A percentile compares a stretch with the other conserved stretches of the same genome.
Evolutionary conservation across 345 rosid genomes (phyloP).

Genomic region (Rhodamnia rubescens): DNA sequence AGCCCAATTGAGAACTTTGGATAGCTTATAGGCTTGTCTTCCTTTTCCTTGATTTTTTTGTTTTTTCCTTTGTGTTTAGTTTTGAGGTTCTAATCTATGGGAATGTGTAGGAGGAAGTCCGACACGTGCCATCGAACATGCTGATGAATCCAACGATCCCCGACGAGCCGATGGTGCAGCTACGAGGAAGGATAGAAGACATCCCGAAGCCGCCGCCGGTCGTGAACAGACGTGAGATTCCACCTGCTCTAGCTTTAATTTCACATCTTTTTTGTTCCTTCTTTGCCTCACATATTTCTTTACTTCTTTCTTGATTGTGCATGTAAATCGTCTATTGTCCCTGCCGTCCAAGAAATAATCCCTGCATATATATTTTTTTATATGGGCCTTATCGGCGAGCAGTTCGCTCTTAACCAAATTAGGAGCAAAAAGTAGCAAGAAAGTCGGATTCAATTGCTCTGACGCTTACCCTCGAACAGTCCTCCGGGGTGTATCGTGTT

Average conservation of each 20-base stretch:
- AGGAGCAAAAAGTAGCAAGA: background rate
- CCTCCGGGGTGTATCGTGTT: background rate
- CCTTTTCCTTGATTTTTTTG: background rate
- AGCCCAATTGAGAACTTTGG: background rate
- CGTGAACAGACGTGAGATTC: constrained; percentile 58
- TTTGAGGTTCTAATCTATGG: background rate
- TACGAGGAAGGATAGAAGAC: constrained; percentile 41
- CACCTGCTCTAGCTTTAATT: background rate
- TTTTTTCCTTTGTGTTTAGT: background rate
- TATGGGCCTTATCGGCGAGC: background rate
- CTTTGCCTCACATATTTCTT: background rate
- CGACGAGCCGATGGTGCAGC: constrained; percentile 37
- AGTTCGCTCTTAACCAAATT: background rate
- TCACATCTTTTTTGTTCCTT: background rate
- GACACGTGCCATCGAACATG: constrained; percentile 54
- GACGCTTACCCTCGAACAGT: background rate
- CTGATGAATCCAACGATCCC: constrained; percentile 56
- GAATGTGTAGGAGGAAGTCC: constrained; percentile 64
- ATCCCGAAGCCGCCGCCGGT: constrained; percentile 50
- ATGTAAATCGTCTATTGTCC: background rate
- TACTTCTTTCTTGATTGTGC: background rate
- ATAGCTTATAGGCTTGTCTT: background rate
- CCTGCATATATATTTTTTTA: background rate
- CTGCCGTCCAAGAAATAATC: background rate
- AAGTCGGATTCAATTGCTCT: background rate